Base-by-base conservation (phyloP, 2,329 filamentous ascomycete species). In the Colletotrichum spaethianum region DNA sequence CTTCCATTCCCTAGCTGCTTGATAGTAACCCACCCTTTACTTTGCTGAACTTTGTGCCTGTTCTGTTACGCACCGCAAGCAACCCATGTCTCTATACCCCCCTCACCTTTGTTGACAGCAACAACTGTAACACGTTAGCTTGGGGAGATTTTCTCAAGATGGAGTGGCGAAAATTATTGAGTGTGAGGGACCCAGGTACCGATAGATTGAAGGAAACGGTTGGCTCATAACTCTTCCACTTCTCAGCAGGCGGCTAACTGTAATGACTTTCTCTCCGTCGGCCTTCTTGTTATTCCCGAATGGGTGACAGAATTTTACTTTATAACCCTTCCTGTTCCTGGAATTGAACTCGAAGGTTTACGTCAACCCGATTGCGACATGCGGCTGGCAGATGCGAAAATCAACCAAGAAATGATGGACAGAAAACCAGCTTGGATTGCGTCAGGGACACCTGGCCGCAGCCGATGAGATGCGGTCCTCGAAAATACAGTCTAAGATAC, bases 161-260 rank as follows among this genome's bases (percentile, higher is more conserved):
- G 4, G 14, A 2, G n/a, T 55, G 7, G n/a, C 18, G 16, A 9
- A n/a, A 9, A 14, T 28, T 11, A 18, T 11, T n/a, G 12, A 3
- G 4, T 14, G n/a, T 16, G 33, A 63, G n/a, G 38, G 23, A 36
- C 23, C 16, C 6, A 8, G 12, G 6, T 11, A 20, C 44, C 14
- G 8, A 38, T 36, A 4, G 28, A 36, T 18, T 1, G 18, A 20
- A 9, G 28, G 31, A 28, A 5, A 36, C 8, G 28, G 3, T 55
- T 31, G 38, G 63, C 66, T 63, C 18, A 68, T 59, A 68, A 0
- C 18, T 18, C 7, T 56, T 33, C 66, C 66, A 63, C 14, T 56
- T 68, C n/a, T 23, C 38, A 14, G 4, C 3, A 1, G 57, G 5
- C 2, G 63, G 3, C n/a, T 16, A 16, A 28, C n/a, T 46, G 9